phyloP scores from a whole-genome alignment of 2,329 filamentous ascomycete genomes.

The Cercospora beticola region DNA sequence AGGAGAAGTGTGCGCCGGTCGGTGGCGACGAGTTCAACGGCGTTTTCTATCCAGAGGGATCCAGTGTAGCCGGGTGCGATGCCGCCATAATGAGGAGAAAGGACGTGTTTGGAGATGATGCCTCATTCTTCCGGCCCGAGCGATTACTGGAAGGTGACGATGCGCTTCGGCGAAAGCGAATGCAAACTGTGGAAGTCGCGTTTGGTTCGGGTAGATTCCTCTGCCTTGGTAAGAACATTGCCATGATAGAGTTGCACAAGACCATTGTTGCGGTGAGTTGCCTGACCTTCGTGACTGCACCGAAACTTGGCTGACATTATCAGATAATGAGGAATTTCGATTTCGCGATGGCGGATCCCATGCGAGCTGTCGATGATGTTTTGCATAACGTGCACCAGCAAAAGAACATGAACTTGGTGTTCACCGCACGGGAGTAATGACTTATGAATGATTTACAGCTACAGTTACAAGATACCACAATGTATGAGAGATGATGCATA shows the following conservation, averaged over 20 bases:
- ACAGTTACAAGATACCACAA: neutral
- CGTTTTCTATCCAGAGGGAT: constrained; percentile 49
- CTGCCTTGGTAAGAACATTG: constrained; percentile 52
- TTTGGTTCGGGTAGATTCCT: constrained; percentile 49
- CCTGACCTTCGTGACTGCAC: neutral
- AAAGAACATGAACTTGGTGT: constrained; percentile 25
- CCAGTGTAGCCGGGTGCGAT: constrained; percentile 47
- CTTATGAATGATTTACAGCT: neutral
- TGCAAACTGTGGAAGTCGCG: constrained; percentile 44
- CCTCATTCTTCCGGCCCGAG: constrained; percentile 49
- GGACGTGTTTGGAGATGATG: constrained; percentile 43
- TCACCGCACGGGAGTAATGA: constrained; percentile 6
- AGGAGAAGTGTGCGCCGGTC: constrained; percentile 29
- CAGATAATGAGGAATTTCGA: constrained; percentile 26
- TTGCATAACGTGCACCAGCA: constrained; percentile 24
- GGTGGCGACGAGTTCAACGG: constrained; percentile 36
- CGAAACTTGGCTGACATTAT: neutral
- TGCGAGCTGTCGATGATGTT: constrained; percentile 19
- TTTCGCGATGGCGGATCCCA: constrained; percentile 26
- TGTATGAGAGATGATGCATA: neutral
- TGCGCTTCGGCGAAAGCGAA: constrained; percentile 41
- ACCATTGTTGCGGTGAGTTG: constrained; percentile 48
- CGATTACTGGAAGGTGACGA: constrained; percentile 49
- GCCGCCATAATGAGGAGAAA: constrained; percentile 45
- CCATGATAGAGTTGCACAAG: constrained; percentile 53